Conservation (phyloP, 495 filamentous ascomycete species). For the Tuber calosporum region DNA sequence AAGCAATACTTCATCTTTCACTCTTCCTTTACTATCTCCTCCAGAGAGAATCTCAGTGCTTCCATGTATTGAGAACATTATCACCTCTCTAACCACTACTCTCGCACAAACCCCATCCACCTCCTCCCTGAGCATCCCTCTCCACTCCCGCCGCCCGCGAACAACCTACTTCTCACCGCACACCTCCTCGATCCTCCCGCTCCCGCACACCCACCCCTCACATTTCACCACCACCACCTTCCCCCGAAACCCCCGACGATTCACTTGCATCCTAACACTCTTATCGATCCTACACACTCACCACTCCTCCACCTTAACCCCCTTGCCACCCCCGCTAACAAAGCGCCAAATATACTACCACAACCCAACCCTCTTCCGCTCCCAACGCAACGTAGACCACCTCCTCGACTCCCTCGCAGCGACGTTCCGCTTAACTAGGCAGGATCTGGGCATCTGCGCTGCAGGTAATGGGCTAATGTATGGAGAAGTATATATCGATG, state of each 20-base stretch:
- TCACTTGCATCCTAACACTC: slow-evolving; percentile 27
- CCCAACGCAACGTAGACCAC: slow-evolving; percentile 64
- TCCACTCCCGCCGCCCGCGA: slow-evolving; percentile 17
- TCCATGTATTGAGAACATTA: slow-evolving; percentile 21
- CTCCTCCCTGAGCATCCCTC: slow-evolving; percentile 12
- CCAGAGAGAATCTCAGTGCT: slow-evolving; percentile 8
- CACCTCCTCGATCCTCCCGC: slow-evolving; percentile 16
- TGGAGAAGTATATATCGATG: slow-evolving; percentile 48
- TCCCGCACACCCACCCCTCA: neutral
- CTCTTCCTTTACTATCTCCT: neutral
- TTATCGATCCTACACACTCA: slow-evolving; percentile 22
- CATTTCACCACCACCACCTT: slow-evolving; percentile 15
- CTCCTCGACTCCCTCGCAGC: slow-evolving; percentile 79
- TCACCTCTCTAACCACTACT: slow-evolving; percentile 12
- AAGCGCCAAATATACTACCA: slow-evolving; percentile 81
- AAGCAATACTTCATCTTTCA: slow-evolving; percentile 1
- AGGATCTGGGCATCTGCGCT: slow-evolving; percentile 60
- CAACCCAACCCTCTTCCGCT: slow-evolving; percentile 69
- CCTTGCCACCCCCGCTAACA: slow-evolving; percentile 8
- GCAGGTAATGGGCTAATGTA: slow-evolving; percentile 66
- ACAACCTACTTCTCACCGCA: slow-evolving; percentile 10
- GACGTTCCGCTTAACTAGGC: slow-evolving; percentile 60
- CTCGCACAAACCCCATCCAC: slow-evolving; percentile 7
- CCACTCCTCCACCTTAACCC: slow-evolving; percentile 38
- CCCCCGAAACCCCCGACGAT: slow-evolving; percentile 18